phyloP scores from a whole-genome alignment of 1,284 basidiomycete genomes.

The Melampsora abietis-canadensis region DNA sequence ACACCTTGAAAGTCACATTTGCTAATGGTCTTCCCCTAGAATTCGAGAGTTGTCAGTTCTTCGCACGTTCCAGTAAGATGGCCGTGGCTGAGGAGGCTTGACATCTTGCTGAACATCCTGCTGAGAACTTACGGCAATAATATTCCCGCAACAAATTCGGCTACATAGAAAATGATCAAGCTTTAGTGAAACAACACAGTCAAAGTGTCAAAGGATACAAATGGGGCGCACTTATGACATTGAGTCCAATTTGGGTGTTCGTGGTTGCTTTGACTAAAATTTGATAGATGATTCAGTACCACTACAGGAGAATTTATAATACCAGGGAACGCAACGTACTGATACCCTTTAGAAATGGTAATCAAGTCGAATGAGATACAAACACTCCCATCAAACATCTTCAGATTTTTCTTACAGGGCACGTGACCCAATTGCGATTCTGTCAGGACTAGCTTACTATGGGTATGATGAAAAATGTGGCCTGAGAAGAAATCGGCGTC shows the following conservation, averaged over 20 bases:
- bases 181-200: conserved; percentile 1
- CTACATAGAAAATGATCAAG: conserved; percentile 4
- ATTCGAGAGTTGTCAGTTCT: background rate
- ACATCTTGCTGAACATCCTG: background rate
- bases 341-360: conserved; percentile 14
- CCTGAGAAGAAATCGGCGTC: conserved; percentile 4
- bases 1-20: conserved; percentile 43
- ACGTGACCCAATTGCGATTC: background rate
- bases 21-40: conserved; percentile 28
- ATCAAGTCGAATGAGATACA: background rate
- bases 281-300: background rate
- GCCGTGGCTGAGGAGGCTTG: background rate
- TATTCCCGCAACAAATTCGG: conserved; percentile 39
- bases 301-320: background rate
- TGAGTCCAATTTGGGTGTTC: conserved; percentile 40
- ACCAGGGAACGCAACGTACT: conserved; percentile 13
- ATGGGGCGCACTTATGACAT: conserved; percentile 26
- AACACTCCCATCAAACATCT: background rate
- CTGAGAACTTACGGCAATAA: conserved; percentile 31
- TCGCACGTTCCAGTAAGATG: background rate
- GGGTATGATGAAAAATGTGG: conserved; percentile 34
- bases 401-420: background rate
- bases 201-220: background rate
- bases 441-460: conserved; percentile 13
- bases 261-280: conserved; percentile 41